Evolutionary conservation across 305 asterid species (phyloP).

Genomic region (Solanum chacoense): DNA sequence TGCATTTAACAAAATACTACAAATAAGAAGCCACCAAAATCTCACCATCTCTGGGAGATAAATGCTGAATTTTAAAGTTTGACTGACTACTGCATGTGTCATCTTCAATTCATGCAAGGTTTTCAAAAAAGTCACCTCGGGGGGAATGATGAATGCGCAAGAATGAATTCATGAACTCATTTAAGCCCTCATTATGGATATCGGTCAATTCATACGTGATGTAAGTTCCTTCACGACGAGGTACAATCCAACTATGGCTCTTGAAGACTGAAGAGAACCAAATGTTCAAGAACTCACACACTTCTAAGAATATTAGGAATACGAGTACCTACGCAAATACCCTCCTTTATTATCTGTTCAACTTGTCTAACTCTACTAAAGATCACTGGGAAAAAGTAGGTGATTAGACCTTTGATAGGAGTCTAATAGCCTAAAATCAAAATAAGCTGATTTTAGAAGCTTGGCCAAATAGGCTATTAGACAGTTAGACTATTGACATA

Average conservation of each 20-base stretch:
- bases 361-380: neutral
- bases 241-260: neutral
- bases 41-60: neutral
- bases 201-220: neutral
- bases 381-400: neutral
- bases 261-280: neutral
- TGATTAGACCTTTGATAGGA: neutral
- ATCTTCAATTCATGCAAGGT: neutral
- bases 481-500: neutral
- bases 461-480: neutral
- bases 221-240: neutral
- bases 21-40: neutral
- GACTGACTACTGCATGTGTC: neutral
- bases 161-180: neutral
- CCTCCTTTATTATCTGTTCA: neutral
- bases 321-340: neutral
- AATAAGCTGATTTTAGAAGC: neutral
- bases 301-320: neutral
- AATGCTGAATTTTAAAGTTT: neutral
- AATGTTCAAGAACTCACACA: neutral
- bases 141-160: neutral
- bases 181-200: neutral
- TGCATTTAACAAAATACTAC: conserved; percentile 14
- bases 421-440: neutral
- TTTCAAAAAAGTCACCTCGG: neutral